Conservation (phyloP, 2,329 filamentous ascomycete species). For the Periconia macrospinosa region DNA sequence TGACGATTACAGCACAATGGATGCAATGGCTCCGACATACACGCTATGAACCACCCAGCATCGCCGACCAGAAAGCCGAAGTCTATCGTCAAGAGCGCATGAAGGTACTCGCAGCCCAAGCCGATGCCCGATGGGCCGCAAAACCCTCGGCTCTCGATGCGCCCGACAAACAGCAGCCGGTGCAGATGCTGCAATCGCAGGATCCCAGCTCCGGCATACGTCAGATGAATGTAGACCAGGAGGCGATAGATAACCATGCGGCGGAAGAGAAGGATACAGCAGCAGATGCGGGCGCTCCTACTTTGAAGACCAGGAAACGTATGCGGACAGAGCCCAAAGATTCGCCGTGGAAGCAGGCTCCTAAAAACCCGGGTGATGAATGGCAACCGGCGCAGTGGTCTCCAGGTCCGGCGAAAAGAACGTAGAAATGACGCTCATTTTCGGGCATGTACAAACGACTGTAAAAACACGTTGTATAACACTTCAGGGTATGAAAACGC, state of each 20-base stretch:
- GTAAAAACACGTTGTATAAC: too few relatives aligned
- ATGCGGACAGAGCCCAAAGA: conserved; percentile 35
- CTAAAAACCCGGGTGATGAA: conserved; percentile 45
- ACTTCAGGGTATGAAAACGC: too few relatives aligned
- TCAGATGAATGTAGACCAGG: conserved; percentile 36
- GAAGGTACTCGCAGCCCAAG: conserved; percentile 60
- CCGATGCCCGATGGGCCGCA: conserved; percentile 64
- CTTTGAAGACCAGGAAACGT: conserved; percentile 22
- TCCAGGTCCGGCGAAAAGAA: conserved; percentile 42
- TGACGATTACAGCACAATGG: conserved; percentile 58
- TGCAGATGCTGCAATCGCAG: conserved; percentile 48
- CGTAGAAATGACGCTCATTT: conserved; percentile 3
- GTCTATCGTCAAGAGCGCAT: conserved; percentile 59
- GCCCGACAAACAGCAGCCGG: conserved; percentile 53
- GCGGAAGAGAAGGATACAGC: conserved; percentile 20
- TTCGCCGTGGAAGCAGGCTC: conserved; percentile 45
- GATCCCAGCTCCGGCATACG: conserved; percentile 45
- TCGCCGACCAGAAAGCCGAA: conserved; percentile 63
- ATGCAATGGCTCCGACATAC: conserved; percentile 69
- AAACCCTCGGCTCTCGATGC: conserved; percentile 61
- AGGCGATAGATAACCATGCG: conserved; percentile 15
- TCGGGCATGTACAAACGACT: too few relatives aligned
- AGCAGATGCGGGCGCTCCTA: conserved; percentile 9
- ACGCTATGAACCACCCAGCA: conserved; percentile 56
- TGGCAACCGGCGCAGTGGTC: conserved; percentile 53